Evolutionary conservation across 2,329 filamentous ascomycete species (phyloP).

Genomic region (Venturia aucupariae): DNA sequence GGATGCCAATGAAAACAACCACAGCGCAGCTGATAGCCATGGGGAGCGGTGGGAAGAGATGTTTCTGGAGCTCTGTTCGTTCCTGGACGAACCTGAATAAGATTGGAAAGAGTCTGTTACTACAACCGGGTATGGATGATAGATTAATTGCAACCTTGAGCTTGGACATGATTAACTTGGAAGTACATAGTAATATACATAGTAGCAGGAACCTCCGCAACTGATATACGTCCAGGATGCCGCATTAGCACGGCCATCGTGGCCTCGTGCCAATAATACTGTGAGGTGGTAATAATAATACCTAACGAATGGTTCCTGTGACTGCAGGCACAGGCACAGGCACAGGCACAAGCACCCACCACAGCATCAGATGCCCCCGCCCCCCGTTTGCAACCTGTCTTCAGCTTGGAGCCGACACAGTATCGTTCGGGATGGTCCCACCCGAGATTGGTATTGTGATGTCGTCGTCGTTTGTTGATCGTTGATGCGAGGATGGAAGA

Average conservation of each 20-base stretch:
- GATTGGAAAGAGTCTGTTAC: no score
- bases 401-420: background rate
- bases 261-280: no score
- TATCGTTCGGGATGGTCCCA: background rate
- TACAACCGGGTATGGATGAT: no score
- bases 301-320: constrained; percentile 5
- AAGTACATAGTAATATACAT: no score
- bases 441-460: no score
- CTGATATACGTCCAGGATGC: background rate
- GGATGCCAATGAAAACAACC: background rate
- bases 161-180: background rate
- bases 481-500: no score
- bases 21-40: background rate
- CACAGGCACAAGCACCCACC: no score
- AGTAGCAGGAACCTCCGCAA: background rate
- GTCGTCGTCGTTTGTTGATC: no score
- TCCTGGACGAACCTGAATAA: no score
- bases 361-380: no score
- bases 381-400: background rate
- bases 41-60: background rate
- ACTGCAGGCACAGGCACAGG: background rate
- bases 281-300: no score
- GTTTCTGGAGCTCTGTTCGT: background rate
- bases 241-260: background rate
- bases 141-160: constrained; percentile 6